Percentiles rank a stretch among this genome's conserved stretches.
Evolutionary conservation across 2,329 filamentous ascomycete species (phyloP).

Genomic region (Monosporascus sp.): DNA sequence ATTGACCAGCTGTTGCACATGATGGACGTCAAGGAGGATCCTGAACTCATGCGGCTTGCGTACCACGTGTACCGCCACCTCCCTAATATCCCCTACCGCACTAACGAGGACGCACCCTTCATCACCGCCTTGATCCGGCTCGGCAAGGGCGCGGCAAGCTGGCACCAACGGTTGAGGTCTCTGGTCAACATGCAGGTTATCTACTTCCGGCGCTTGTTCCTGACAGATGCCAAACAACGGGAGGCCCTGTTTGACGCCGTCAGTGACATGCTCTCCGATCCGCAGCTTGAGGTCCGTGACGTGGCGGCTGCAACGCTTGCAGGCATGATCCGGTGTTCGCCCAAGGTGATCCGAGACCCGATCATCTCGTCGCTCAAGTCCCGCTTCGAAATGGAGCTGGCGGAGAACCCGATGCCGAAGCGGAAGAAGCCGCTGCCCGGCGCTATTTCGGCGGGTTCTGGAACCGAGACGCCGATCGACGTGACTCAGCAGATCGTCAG

Average conservation of each 20-base stretch:
- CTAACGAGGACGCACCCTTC: constrained; percentile 78
- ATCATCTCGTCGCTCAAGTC: constrained; percentile 71
- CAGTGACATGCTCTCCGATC: constrained; percentile 88
- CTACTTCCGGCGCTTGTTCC: constrained; percentile 93
- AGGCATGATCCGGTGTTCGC: constrained; percentile 97
- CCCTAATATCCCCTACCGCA: constrained; percentile 87
- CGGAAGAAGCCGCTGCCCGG: constrained; percentile 38
- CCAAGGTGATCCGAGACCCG: constrained; percentile 68
- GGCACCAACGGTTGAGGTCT: constrained; percentile 92
- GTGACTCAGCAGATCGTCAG: constrained; percentile 72
- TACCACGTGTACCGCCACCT: constrained; percentile 97
- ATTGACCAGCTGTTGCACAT: constrained; percentile 94
- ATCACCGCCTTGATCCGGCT: constrained; percentile 83
- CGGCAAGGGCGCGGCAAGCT: constrained; percentile 75
- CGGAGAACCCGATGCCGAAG: constrained; percentile 83
- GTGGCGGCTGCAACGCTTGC: constrained; percentile 89
- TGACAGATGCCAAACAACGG: constrained; percentile 70
- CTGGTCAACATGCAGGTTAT: constrained; percentile 98
- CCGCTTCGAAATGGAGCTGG: constrained; percentile 73
- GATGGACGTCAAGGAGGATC: constrained; percentile 99
- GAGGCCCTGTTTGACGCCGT: constrained; percentile 83
- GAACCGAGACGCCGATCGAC: constrained; percentile 65
- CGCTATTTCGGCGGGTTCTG: constrained; percentile 17
- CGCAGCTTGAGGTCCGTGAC: constrained; percentile 88
- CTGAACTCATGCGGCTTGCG: constrained; percentile 86